Evolutionary conservation across 2,329 filamentous ascomycete genomes (phyloP), one percentile per base, ranked within the genome.

Genomic region (Fusarium sterilihyphosum): DNA sequence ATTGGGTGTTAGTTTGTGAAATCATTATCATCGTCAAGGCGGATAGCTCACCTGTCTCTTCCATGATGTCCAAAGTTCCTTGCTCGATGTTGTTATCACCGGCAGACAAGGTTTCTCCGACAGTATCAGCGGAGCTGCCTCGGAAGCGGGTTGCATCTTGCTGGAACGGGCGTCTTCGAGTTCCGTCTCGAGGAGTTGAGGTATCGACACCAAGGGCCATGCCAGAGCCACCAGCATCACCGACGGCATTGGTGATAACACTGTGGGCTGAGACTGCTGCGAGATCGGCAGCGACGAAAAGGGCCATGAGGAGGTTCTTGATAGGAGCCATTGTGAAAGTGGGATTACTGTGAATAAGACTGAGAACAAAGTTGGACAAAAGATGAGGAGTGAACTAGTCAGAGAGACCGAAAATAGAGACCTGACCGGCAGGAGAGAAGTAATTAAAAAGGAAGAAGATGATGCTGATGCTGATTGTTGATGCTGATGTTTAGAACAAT

Each of bases 181-280:
- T 91, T 46, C 90, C 90, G 73, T 91, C 89, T 70, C 90, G 90
- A 46, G 90, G 90, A 58, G 89, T 92, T 74, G 77, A 78, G 53
- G 86, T 83, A 80, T 88, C 86, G 70, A 92, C 79, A 66, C 84
- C 85, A 8, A 88, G 81, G 24, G 82, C 85, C 83, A 85, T 86
- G 76, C 89, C 90, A 24, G 82, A 82, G 70, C 90, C 90, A 57
- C 90, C 90, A 35, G 84, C 84, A 75, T 92, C 84, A 67, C 90
- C 90, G 44, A 85, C 85, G 38, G 90, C 65, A 2, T 68, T 68
- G 12, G 10, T 68, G 6, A 68, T 68, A 10, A 68, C 29, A 2
- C 65, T 68, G 22, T 68, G 65, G 3, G 65, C 64, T 8, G 50
- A 53, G 17, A 53, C 50, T n/a, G 54, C 65, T 41, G 46, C 64